Percentiles rank a stretch among this genome's conserved stretches.
Conservation (phyloP, 2,329 filamentous ascomycete genomes). For the Ophiostoma australiae region DNA sequence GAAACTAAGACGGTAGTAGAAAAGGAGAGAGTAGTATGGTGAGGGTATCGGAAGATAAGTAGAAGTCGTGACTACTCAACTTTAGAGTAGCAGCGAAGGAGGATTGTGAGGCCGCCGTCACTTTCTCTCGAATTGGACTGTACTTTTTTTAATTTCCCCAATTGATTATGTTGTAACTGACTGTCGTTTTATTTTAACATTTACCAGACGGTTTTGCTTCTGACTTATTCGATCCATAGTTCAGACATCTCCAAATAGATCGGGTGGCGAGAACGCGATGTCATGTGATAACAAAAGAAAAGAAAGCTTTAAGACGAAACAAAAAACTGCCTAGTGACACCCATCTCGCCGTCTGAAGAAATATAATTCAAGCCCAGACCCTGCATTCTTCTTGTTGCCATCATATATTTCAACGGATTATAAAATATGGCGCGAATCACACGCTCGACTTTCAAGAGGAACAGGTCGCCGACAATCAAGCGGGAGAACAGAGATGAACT, state of each 20-base stretch:
- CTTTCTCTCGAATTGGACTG: neutral
- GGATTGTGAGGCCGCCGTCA: too few relatives aligned
- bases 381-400: neutral
- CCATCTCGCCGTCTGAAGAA: neutral
- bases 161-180: neutral
- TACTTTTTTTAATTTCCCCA: neutral
- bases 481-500: neutral
- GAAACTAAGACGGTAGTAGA: neutral
- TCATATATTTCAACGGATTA: neutral
- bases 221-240: neutral
- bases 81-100: too few relatives aligned
- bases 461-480: neutral
- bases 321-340: neutral
- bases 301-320: neutral
- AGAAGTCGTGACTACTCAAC: neutral
- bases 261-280: conserved; percentile 7
- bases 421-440: conserved; percentile 1
- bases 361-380: neutral
- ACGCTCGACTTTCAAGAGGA: neutral
- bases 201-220: neutral
- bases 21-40: neutral
- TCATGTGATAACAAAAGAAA: conserved; percentile 11
- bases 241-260: neutral
- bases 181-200: neutral
- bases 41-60: neutral